phyloP scores from a whole-genome alignment of 2,329 filamentous ascomycete genomes.

The Coleophoma eucalyptorum region DNA sequence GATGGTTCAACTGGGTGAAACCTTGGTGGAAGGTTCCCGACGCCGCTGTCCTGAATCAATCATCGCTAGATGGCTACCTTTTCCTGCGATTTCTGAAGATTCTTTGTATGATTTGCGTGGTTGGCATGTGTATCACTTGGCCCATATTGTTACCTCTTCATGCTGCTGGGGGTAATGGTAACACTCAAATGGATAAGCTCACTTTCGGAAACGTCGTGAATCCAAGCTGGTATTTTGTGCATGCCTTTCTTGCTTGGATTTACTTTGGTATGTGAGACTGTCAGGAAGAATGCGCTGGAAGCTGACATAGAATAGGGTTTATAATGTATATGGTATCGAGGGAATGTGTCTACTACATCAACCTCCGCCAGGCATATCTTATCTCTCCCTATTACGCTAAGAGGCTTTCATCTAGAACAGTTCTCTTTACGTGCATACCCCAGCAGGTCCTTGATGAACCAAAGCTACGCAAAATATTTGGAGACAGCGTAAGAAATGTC shows the following conservation, averaged over 20 bases:
- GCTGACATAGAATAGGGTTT: slow-evolving; percentile 34
- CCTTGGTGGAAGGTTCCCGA: slow-evolving; percentile 28
- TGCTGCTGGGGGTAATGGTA: slow-evolving; percentile 51
- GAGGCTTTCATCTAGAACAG: slow-evolving; percentile 63
- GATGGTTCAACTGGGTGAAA: slow-evolving; percentile 31
- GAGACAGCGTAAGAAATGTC: slow-evolving; percentile 56
- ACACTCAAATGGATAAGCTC: slow-evolving; percentile 53
- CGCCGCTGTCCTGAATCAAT: slow-evolving; percentile 52
- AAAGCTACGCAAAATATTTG: slow-evolving; percentile 56
- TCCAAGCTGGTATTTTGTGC: slow-evolving; percentile 54
- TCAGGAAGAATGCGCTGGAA: neutral
- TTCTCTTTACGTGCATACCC: slow-evolving; percentile 65
- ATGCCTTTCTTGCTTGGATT: slow-evolving; percentile 58
- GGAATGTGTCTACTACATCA: slow-evolving; percentile 66
- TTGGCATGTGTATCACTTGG: slow-evolving; percentile 60
- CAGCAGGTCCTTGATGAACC: slow-evolving; percentile 52
- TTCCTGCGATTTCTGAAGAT: slow-evolving; percentile 64
- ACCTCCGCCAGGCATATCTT: slow-evolving; percentile 64
- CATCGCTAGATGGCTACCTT: slow-evolving; percentile 63
- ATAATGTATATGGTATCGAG: slow-evolving; percentile 64
- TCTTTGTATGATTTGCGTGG: slow-evolving; percentile 53
- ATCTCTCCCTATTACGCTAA: slow-evolving; percentile 62
- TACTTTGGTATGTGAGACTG: slow-evolving; percentile 43
- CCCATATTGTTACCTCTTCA: slow-evolving; percentile 64
- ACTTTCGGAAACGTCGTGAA: slow-evolving; percentile 54